Evolutionary conservation across 805 yeast genomes (phyloP).

Genomic region (Cyberlindnera mycetangii): DNA sequence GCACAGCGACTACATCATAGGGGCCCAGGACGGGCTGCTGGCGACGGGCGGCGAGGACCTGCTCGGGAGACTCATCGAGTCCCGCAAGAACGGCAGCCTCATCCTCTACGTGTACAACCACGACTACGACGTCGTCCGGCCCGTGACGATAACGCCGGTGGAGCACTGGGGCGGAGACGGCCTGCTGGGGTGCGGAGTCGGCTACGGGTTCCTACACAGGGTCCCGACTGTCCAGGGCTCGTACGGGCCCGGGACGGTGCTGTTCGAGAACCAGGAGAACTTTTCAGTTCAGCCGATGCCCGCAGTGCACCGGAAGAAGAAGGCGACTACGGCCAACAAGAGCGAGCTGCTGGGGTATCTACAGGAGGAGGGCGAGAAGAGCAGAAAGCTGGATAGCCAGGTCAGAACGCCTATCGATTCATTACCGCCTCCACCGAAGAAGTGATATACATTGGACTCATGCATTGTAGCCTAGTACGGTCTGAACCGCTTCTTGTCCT

Average conservation of each 20-base stretch:
- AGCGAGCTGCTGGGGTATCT: constrained; percentile 37
- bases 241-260: constrained; percentile 34
- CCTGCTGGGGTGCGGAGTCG: constrained; percentile 89
- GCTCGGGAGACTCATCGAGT: constrained; percentile 61
- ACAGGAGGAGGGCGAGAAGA: constrained; percentile 39
- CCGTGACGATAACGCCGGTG: constrained; percentile 75
- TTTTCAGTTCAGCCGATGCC: too few species aligned
- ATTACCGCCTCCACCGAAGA: constrained; percentile 39
- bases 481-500: constrained; percentile 75
- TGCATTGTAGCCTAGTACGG: too few species aligned
- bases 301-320: constrained; percentile 27
- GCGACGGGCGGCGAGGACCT: constrained; percentile 86
- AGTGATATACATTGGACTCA: constrained; percentile 1
- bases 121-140: constrained; percentile 81
- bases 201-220: constrained; percentile 85
- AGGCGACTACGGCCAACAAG: constrained; percentile 15
- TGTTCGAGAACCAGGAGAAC: constrained; percentile 34
- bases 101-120: constrained; percentile 80
- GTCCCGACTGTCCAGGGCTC: constrained; percentile 63
- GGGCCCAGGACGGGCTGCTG: constrained; percentile 80
- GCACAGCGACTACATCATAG: constrained; percentile 83
- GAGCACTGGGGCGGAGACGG: constrained; percentile 83
- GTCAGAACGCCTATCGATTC: constrained; percentile 22
- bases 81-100: constrained; percentile 44
- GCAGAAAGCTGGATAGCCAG: constrained; percentile 37